Evolutionary conservation across 768 basidiomycete species (phyloP).

Genomic region (Tylopilus plumbeoviolaceoides): DNA sequence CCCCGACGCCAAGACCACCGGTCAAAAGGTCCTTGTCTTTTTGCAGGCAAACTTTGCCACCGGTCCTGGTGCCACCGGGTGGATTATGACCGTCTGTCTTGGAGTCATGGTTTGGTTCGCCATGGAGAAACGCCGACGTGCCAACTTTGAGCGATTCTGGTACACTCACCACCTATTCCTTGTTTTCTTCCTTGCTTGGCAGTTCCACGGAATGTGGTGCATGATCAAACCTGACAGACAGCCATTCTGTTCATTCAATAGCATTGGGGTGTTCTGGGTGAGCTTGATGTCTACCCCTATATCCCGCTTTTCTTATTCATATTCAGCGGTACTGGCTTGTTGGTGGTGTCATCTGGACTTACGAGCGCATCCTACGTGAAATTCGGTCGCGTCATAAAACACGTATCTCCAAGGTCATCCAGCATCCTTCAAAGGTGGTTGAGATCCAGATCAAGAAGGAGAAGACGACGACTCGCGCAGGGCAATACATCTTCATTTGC

Average conservation of each 20-base stretch:
- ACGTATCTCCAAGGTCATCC: slow-evolving; percentile 91
- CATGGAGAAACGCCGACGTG: slow-evolving; percentile 70
- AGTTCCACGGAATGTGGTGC: slow-evolving; percentile 95
- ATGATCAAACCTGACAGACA: slow-evolving; percentile 91
- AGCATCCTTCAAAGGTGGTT: slow-evolving; percentile 91
- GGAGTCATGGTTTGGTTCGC: slow-evolving; percentile 84
- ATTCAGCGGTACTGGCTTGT: slow-evolving; percentile 82
- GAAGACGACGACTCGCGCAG: slow-evolving; percentile 74
- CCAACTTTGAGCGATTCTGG: slow-evolving; percentile 87
- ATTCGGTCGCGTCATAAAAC: slow-evolving; percentile 87
- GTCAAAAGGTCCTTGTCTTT: slow-evolving; percentile 64
- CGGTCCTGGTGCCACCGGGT: slow-evolving; percentile 79
- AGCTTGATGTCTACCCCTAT: slow-evolving; percentile 21
- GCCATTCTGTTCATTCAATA: slow-evolving; percentile 81
- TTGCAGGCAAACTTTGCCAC: slow-evolving; percentile 75
- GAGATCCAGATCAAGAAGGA: slow-evolving; percentile 99
- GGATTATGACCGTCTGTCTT: slow-evolving; percentile 79
- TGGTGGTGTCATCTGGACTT: slow-evolving; percentile 82
- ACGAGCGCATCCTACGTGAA: slow-evolving; percentile 89
- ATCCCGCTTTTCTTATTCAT: slow-evolving; percentile 5
- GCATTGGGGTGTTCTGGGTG: slow-evolving; percentile 95
- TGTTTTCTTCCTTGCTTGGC: slow-evolving; percentile 91
- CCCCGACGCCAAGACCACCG: slow-evolving; percentile 48
- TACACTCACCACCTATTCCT: slow-evolving; percentile 88
- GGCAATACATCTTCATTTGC: slow-evolving; percentile 90